A percentile compares a stretch with the other conserved stretches of the same genome.
phyloP scores from a whole-genome alignment of 768 basidiomycete genomes.

The Rhodocollybia butyracea region DNA sequence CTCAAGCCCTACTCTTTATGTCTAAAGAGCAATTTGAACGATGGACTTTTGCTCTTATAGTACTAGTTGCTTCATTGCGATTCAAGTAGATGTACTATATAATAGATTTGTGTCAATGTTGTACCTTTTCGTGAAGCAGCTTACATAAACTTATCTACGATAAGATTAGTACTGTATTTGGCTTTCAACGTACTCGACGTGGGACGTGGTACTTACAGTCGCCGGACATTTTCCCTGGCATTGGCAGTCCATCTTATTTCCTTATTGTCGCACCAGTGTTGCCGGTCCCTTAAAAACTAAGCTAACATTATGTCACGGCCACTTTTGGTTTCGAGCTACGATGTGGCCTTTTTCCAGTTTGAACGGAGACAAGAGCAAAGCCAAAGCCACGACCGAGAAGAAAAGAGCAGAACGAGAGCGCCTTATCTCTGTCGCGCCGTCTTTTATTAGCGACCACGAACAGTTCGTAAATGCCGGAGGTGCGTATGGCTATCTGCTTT shows the following conservation, averaged over 20 bases:
- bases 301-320: too few species aligned
- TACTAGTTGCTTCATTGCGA: constrained; percentile 41
- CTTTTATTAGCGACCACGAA: neutral
- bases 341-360: neutral
- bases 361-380: neutral
- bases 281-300: too few species aligned
- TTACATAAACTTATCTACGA: too few species aligned
- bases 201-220: too few species aligned
- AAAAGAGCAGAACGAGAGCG: constrained; percentile 2
- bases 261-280: too few species aligned
- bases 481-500: neutral
- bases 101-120: neutral
- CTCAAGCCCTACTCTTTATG: constrained; percentile 94
- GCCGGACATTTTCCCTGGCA: too few species aligned
- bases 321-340: neutral
- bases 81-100: neutral
- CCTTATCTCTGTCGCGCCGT: neutral
- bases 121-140: too few species aligned
- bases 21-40: constrained; percentile 97
- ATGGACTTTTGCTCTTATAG: constrained; percentile 74
- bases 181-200: too few species aligned
- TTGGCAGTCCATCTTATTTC: too few species aligned
- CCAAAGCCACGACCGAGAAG: neutral
- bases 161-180: too few species aligned
- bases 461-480: neutral